These are phyloP conservation scores for Limnomonas spitsbergensis DNA, from an alignment of 139 green algal species.

Conservation along the genomic window DNA sequence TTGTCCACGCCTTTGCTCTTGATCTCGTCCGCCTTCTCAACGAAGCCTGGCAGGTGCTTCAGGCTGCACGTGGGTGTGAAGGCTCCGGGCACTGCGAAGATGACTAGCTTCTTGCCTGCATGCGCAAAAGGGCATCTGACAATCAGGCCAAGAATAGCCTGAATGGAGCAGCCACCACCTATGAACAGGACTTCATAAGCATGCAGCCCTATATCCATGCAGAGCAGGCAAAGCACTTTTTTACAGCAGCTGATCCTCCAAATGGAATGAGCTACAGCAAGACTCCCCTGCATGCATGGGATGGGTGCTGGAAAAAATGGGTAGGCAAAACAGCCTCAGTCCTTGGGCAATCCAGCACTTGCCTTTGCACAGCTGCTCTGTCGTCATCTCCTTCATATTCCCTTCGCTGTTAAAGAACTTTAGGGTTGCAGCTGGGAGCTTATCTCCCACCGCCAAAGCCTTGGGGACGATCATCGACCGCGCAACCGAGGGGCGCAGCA, in stretches of 20 bases:
- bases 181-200: background rate
- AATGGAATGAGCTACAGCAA: background rate
- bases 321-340: background rate
- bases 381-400: conserved; percentile 77
- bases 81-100: conserved; percentile 87
- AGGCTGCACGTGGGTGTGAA: conserved; percentile 92
- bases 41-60: conserved; percentile 89
- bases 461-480: no score
- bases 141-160: no score
- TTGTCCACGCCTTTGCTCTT: conserved; percentile 87
- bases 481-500: no score
- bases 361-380: conserved; percentile 63
- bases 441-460: conserved; percentile 55
- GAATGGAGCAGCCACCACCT: background rate
- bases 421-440: conserved; percentile 63
- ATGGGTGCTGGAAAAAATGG: background rate
- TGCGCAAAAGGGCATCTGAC: no score
- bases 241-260: background rate
- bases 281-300: background rate
- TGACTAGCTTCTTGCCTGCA: conserved; percentile 86
- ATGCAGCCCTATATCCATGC: background rate
- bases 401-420: conserved; percentile 78
- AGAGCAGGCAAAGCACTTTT: background rate
- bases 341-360: background rate
- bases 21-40: conserved; percentile 90